Conservation (phyloP, 2,329 filamentous ascomycete species). For the Hypoxylon sp. region DNA sequence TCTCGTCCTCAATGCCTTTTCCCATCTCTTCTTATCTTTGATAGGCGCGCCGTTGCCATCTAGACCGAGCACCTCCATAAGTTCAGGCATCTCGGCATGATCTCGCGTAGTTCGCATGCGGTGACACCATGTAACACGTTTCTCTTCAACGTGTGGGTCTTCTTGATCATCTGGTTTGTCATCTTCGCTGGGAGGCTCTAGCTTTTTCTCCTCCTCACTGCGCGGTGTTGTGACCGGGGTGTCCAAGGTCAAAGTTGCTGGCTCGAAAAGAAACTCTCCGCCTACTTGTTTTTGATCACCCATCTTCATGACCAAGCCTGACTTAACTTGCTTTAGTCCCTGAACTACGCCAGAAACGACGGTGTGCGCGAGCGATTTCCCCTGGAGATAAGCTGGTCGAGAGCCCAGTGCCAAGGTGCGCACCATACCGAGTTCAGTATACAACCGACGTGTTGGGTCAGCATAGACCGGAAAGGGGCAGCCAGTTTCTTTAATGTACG, state of each 20-base stretch:
- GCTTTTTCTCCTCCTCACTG: slow-evolving; percentile 41
- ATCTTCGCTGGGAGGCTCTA: slow-evolving; percentile 25
- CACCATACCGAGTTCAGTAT: slow-evolving; percentile 77
- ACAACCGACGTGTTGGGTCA: slow-evolving; percentile 78
- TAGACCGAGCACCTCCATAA: slow-evolving; percentile 75
- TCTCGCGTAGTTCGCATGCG: slow-evolving; percentile 85
- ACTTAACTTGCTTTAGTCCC: slow-evolving; percentile 70
- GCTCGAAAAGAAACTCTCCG: slow-evolving; percentile 84
- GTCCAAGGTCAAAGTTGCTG: slow-evolving; percentile 57
- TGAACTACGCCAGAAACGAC: slow-evolving; percentile 70
- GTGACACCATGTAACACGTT: slow-evolving; percentile 83
- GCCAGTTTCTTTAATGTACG: slow-evolving; percentile 73
- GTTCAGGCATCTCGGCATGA: slow-evolving; percentile 78
- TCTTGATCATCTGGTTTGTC: slow-evolving; percentile 23
- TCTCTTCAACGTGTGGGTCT: slow-evolving; percentile 60
- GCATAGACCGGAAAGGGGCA: slow-evolving; percentile 83
- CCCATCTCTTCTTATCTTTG: slow-evolving; percentile 62
- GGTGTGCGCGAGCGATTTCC: slow-evolving; percentile 65
- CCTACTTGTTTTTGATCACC: slow-evolving; percentile 79
- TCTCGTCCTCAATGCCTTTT: slow-evolving; percentile 62
- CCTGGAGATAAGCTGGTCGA: slow-evolving; percentile 74
- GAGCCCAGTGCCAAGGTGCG: slow-evolving; percentile 72
- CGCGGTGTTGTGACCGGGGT: slow-evolving; percentile 63
- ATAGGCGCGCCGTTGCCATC: slow-evolving; percentile 58
- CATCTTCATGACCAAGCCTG: slow-evolving; percentile 72